phyloP scores from a whole-genome alignment of 495 filamentous ascomycete genomes.

The Aspergillus saccharolyticus region DNA sequence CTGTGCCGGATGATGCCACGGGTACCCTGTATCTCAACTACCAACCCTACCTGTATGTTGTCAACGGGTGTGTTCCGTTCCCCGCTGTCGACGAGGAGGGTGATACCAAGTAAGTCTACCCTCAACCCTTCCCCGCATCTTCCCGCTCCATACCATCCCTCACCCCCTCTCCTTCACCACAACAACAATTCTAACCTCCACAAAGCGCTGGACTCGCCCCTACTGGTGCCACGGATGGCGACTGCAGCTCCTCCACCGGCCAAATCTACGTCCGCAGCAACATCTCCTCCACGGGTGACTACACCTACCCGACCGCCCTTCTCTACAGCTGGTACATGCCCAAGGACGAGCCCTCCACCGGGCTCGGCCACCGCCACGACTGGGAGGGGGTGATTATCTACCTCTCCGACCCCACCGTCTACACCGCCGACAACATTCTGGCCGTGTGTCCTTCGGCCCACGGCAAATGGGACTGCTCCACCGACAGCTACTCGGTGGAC shows the following conservation, averaged over 20 bases:
- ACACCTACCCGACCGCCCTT: conserved; percentile 36
- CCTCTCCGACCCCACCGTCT: conserved; percentile 31
- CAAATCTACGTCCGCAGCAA: conserved; percentile 48
- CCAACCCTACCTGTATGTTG: conserved; percentile 46
- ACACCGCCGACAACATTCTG: conserved; percentile 38
- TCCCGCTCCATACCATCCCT: neutral
- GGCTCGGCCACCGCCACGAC: conserved; percentile 46
- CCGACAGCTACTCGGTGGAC: conserved; percentile 30
- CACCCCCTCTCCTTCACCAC: neutral
- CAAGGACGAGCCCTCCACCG: conserved; percentile 39
- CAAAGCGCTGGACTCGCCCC: conserved; percentile 36
- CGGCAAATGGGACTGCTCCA: conserved; percentile 46
- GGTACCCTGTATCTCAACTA: conserved; percentile 46
- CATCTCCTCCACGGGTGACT: conserved; percentile 29
- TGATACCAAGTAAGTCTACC: conserved; percentile 39
- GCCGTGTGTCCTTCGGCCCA: conserved; percentile 50
- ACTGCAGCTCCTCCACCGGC: conserved; percentile 41
- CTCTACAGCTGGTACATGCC: conserved; percentile 54
- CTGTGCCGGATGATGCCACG: conserved; percentile 36
- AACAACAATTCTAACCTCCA: neutral
- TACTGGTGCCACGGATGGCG: conserved; percentile 32
- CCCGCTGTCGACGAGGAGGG: conserved; percentile 47
- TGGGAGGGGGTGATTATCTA: conserved; percentile 51
- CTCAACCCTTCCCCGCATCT: neutral
- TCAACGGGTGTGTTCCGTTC: conserved; percentile 52